Conservation (phyloP, 2,329 filamentous ascomycete genomes). For the Hypoxylon rubiginosum region DNA sequence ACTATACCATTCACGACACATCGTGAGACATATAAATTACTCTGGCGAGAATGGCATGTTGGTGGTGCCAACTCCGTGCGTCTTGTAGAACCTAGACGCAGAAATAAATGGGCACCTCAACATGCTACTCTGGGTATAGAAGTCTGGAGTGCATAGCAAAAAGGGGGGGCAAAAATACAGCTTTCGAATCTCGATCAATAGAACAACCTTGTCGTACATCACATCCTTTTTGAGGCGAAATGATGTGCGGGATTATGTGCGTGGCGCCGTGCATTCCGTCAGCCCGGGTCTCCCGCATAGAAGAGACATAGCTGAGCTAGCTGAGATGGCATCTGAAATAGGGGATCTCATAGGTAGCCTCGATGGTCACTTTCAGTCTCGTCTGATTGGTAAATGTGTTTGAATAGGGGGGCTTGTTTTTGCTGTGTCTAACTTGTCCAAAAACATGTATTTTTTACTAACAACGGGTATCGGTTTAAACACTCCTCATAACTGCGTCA, state of each 20-base stretch:
- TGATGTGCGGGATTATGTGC: slow-evolving; percentile 3
- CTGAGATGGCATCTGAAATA: slow-evolving; percentile 5
- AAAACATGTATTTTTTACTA: slow-evolving; percentile 11
- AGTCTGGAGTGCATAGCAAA: background rate
- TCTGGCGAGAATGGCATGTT: background rate
- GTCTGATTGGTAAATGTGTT: background rate
- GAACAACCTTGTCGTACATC: background rate
- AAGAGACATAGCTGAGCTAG: background rate
- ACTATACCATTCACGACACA: background rate
- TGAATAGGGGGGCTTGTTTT: background rate
- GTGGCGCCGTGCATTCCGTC: slow-evolving; percentile 1
- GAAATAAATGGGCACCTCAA: background rate
- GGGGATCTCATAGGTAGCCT: background rate
- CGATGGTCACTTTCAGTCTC: background rate
- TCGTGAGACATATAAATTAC: background rate
- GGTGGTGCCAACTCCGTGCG: slow-evolving; percentile 2
- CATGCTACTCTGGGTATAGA: background rate
- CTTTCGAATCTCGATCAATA: background rate
- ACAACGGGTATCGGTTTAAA: slow-evolving; percentile 34
- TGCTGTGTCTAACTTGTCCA: slow-evolving; percentile 17
- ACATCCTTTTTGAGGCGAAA: background rate
- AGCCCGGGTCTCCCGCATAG: slow-evolving; percentile 2
- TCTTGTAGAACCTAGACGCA: background rate
- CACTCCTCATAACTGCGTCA: slow-evolving; percentile 18
- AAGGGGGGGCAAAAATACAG: background rate